A percentile compares a stretch with the other conserved stretches of the same genome.
These are phyloP conservation scores for Plasmodium chabaudi DNA, from an alignment of 169 alveolate species.

Conservation along the genomic window DNA sequence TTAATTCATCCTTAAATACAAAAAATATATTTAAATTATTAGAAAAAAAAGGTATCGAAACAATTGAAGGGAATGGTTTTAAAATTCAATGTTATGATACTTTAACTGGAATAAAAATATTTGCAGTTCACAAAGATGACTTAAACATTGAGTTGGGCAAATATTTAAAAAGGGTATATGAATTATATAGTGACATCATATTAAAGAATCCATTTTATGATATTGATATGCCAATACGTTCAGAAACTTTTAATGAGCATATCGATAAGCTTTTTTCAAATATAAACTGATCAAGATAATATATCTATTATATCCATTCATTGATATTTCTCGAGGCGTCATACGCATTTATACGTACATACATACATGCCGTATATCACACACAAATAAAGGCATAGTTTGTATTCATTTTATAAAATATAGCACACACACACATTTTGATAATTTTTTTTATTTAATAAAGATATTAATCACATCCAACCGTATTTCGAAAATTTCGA, in stretches of 20 bases:
- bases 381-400: not conserved
- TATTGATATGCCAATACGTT: constrained; percentile 94
- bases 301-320: not conserved
- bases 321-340: not conserved
- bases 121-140: constrained; percentile 77
- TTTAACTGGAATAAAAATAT: constrained; percentile 88
- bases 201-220: constrained; percentile 95
- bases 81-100: constrained; percentile 93
- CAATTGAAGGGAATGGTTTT: constrained; percentile 90
- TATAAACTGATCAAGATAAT: constrained; percentile 7
- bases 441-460: not conserved
- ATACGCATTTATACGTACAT: not conserved
- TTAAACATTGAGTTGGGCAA: constrained; percentile 78
- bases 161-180: constrained; percentile 89
- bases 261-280: constrained; percentile 79
- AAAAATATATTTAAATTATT: constrained; percentile 71
- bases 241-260: constrained; percentile 83
- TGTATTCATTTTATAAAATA: not conserved
- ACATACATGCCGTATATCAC: not conserved
- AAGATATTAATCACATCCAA: not conserved
- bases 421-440: not conserved
- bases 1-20: constrained; percentile 72
- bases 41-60: constrained; percentile 89
- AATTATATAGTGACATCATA: constrained; percentile 92
- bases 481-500: not conserved